These are phyloP conservation scores for Exophiala sp. DNA, from an alignment of 2,329 filamentous ascomycete species.

Conservation along the genomic window DNA sequence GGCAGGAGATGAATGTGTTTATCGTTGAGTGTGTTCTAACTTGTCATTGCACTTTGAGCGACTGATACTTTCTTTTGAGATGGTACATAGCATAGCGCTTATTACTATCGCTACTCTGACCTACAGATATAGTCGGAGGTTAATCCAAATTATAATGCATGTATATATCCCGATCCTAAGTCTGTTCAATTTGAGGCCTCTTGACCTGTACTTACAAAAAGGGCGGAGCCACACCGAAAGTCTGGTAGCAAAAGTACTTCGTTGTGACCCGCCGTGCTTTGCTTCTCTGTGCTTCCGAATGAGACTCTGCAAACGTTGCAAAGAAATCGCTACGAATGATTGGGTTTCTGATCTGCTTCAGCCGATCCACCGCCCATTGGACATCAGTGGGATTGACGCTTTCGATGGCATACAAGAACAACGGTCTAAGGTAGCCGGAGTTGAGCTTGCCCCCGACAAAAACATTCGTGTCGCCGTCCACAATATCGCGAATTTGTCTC, in stretches of 20 bases:
- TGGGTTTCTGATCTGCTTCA: slow-evolving; percentile 7
- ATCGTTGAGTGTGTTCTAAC: slow-evolving; percentile 1
- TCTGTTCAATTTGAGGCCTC: neutral
- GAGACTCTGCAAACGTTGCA: slow-evolving; percentile 6
- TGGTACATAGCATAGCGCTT: neutral
- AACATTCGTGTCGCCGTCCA: neutral
- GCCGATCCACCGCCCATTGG: slow-evolving; percentile 1
- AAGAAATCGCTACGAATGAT: slow-evolving; percentile 12
- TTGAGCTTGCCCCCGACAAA: neutral
- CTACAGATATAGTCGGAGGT: slow-evolving; percentile 4
- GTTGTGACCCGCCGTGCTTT: slow-evolving; percentile 10
- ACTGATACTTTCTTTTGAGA: neutral
- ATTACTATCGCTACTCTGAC: slow-evolving; percentile 16
- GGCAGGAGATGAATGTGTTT: slow-evolving; percentile 7
- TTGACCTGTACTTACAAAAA: too few relatives aligned
- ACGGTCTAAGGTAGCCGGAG: slow-evolving; percentile 5
- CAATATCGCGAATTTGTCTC: neutral
- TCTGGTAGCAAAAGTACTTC: slow-evolving; percentile 6
- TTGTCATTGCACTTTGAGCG: neutral
- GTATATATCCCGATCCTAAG: neutral
- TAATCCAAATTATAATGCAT: slow-evolving; percentile 2
- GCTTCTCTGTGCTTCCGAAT: slow-evolving; percentile 7
- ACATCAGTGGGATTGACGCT: neutral
- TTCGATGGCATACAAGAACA: slow-evolving; percentile 15
- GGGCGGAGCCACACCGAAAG: too few relatives aligned